These are phyloP conservation scores for Alternaria sp. DNA, from an alignment of 2,329 filamentous ascomycete genomes.

Conservation along the genomic window DNA sequence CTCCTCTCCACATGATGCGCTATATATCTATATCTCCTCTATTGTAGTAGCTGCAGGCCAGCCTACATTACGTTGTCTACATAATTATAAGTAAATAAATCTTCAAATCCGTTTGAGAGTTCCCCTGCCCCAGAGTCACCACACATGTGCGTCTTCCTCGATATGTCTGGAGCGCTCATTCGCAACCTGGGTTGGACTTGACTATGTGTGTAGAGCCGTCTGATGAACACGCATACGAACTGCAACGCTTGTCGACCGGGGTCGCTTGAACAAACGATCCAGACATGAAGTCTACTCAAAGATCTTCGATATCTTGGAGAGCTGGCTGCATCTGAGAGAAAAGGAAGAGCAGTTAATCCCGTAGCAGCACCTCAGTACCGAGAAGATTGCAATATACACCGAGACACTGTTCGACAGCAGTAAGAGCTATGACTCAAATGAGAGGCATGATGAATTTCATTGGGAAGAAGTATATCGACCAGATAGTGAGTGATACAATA, in stretches of 20 bases:
- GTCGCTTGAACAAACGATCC: background rate
- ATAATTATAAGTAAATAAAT: background rate
- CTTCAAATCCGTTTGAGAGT: background rate
- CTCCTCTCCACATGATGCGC: background rate
- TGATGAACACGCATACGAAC: background rate
- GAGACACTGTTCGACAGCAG: background rate
- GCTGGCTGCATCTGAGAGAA: background rate
- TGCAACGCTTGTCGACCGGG: background rate
- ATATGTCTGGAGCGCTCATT: background rate
- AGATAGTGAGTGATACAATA: background rate
- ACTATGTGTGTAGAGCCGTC: background rate
- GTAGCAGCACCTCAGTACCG: background rate
- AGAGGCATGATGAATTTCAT: background rate
- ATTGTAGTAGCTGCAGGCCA: background rate
- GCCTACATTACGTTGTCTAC: background rate
- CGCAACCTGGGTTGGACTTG: background rate
- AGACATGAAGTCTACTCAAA: background rate
- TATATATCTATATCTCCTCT: background rate
- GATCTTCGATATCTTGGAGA: background rate
- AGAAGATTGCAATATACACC: background rate
- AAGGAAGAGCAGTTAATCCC: background rate
- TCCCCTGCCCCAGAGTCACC: background rate
- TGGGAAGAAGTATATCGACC: background rate
- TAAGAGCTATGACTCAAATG: background rate
- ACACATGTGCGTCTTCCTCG: background rate